Evolutionary conservation across 1,284 basidiomycete genomes (phyloP).

Genomic region (Pholiota adiposa): DNA sequence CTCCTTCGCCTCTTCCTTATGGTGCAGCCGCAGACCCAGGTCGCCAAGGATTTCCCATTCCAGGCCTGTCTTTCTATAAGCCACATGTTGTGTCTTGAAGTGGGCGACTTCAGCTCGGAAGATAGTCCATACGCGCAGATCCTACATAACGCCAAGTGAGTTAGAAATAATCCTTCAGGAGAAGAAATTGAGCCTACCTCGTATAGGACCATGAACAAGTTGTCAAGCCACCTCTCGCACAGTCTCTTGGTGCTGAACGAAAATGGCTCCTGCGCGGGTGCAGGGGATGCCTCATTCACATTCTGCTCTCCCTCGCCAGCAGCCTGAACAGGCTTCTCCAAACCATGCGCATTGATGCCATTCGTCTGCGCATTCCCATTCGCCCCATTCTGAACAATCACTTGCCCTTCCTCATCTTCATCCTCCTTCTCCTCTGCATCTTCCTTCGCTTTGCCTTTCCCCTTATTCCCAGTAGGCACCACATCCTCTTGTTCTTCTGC

Average conservation of each 20-base stretch:
- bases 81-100: conserved; percentile 96
- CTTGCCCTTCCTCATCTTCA: conserved; percentile 51
- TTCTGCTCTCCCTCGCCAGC: conserved; percentile 49
- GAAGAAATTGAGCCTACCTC: conserved; percentile 59
- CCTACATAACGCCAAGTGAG: conserved; percentile 47
- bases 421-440: conserved; percentile 76
- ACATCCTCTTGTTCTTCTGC: conserved; percentile 74
- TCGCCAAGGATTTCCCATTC: conserved; percentile 99
- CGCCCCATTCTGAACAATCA: conserved; percentile 20
- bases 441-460: conserved; percentile 40
- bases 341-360: conserved; percentile 34
- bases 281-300: conserved; percentile 39
- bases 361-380: conserved; percentile 38
- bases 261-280: conserved; percentile 62
- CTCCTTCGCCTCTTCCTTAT: conserved; percentile 98
- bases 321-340: conserved; percentile 70
- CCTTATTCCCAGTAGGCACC: conserved; percentile 33
- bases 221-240: conserved; percentile 98
- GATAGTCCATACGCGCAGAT: conserved; percentile 98
- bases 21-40: conserved; percentile 88
- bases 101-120: conserved; percentile 99
- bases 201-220: conserved; percentile 98
- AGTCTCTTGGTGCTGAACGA: conserved; percentile 96
- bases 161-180: background rate
- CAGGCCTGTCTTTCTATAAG: conserved; percentile 93